Base-by-base conservation (phyloP, 2,329 filamentous ascomycete genomes). In the Lomentospora prolificans region DNA sequence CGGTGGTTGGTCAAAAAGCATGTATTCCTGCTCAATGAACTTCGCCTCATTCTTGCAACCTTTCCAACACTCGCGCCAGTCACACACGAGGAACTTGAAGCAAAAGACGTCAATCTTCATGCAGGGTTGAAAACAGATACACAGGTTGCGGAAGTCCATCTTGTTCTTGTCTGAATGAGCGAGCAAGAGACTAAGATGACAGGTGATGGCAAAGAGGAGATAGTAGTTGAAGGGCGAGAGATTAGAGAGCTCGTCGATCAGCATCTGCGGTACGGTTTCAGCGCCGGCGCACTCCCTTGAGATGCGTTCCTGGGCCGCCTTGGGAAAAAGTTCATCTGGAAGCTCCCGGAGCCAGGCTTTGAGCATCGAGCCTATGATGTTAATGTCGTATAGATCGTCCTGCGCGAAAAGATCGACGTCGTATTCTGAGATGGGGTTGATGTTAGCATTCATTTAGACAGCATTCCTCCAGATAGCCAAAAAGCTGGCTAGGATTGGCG, bases 171-270 rank as follows among this genome's bases (percentile, higher is more conserved):
- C 89, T 24, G 90, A 87, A 69, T 95, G 92, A 1, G 89, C 90
- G 62, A 96, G 84, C 8, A 97, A 79, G 25, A 96, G 80, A 64
- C 90, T 96, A 51, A 97, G 84, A 65, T 97, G 92, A 70, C 92
- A 96, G 31, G 92, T 97, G 63, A 96, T 96, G 64, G 92, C 92
- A 68, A 97, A 97, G 4, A 97, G 83, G 12, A 97, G 85, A 66
- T 97, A 96, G 72, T 97, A 97, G 72, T 96, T 95, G 76, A 94
- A 96, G 0, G 92, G 92, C 5, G 92, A 89, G n/a, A 97, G 78
- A 63, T 89, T 91, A 1, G 92, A 96, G 2, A 97, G 82, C 69
- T 96, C 90, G 61, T 96, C 90, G 61, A 95, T 85, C 57, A 97
- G 80, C 69, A 94, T 68, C 66, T 95, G 87, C 0, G 92, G 91